Evolutionary conservation across 2,329 filamentous ascomycete species (phyloP).

Genomic region (Ilyonectria robusta): DNA sequence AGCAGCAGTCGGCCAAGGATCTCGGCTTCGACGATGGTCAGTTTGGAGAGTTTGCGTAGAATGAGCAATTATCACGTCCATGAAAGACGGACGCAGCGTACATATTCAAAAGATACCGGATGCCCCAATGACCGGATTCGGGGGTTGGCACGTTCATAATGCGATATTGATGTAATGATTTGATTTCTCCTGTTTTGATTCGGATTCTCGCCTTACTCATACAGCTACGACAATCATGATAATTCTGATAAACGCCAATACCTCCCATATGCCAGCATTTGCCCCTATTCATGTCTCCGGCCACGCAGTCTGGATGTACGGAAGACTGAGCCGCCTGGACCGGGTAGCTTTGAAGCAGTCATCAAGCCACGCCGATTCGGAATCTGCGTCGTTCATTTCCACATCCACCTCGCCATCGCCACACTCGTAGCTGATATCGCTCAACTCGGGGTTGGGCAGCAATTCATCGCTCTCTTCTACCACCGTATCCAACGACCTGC

Average conservation of each 20-base stretch:
- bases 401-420: conserved; percentile 16
- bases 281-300: conserved; percentile 27
- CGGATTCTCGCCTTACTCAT: background rate
- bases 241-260: background rate
- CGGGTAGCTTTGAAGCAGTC: conserved; percentile 15
- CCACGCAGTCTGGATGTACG: conserved; percentile 47
- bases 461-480: conserved; percentile 43
- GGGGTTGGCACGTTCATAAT: conserved; percentile 22
- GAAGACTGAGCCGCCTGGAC: conserved; percentile 49
- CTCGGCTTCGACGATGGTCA: conserved; percentile 90
- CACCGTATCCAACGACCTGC: conserved; percentile 43
- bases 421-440: conserved; percentile 22
- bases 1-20: conserved; percentile 71
- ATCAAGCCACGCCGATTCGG: conserved; percentile 13
- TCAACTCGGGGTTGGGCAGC: conserved; percentile 21
- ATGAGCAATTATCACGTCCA: background rate
- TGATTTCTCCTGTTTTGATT: conserved; percentile 9
- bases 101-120: conserved; percentile 21
- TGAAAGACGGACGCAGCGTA: conserved; percentile 22
- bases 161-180: conserved; percentile 31
- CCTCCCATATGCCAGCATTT: background rate
- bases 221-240: background rate
- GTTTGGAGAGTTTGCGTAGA: conserved; percentile 83
- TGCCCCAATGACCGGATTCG: conserved; percentile 12
- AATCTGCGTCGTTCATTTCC: conserved; percentile 9